Evolutionary conservation across 306 rosid genomes (phyloP).

Genomic region (Rosa multiflora): DNA sequence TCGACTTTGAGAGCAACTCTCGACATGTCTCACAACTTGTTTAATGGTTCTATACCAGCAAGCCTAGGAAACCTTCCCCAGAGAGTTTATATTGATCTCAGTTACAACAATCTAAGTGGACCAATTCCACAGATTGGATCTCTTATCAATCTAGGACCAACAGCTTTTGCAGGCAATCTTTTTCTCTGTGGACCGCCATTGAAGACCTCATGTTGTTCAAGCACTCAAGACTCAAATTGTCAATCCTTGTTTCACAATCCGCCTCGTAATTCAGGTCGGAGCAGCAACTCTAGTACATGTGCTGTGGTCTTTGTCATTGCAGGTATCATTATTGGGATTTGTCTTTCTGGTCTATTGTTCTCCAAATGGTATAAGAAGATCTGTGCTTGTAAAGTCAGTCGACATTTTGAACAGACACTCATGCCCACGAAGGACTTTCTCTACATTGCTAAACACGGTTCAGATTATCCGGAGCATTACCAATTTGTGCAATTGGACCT

Average conservation of each 20-base stretch:
- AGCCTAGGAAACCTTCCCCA: constrained; percentile 84
- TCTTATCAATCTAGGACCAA: constrained; percentile 90
- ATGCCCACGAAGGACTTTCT: constrained; percentile 56
- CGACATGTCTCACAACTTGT: constrained; percentile 81
- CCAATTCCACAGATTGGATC: constrained; percentile 88
- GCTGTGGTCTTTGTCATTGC: constrained; percentile 64
- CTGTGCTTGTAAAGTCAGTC: constrained; percentile 43
- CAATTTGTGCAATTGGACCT: constrained; percentile 76
- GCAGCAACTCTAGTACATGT: constrained; percentile 58
- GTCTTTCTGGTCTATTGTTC: constrained; percentile 70
- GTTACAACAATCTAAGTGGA: constrained; percentile 74
- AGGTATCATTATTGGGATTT: constrained; percentile 73
- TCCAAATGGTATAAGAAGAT: constrained; percentile 82
- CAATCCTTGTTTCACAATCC: constrained; percentile 60
- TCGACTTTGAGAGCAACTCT: constrained; percentile 76
- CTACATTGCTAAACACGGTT: constrained; percentile 70
- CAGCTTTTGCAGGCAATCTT: constrained; percentile 89
- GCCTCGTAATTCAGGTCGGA: constrained; percentile 29
- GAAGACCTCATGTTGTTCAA: constrained; percentile 70
- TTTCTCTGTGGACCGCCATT: constrained; percentile 83
- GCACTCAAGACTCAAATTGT: constrained; percentile 37
- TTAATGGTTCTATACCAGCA: constrained; percentile 72
- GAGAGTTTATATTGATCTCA: constrained; percentile 87
- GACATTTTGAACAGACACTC: constrained; percentile 38
- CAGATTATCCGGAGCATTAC: constrained; percentile 71